Evolutionary conservation across 164 flowering plant genomes (phyloP).

Genomic region (Warburgia ugandensis): DNA sequence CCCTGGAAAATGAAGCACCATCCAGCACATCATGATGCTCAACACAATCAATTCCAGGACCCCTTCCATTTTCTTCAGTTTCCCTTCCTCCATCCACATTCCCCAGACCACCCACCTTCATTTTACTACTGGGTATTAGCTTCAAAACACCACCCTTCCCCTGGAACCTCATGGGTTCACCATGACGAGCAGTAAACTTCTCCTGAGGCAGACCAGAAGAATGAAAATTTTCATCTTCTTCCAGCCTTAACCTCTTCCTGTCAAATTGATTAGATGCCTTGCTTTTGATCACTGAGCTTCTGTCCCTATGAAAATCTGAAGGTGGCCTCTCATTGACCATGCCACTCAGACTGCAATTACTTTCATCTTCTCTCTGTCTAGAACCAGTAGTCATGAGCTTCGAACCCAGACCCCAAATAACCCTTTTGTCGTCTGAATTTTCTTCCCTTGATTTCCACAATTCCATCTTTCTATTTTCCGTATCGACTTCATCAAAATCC

Average conservation of each 20-base stretch:
- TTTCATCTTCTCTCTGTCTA: slow-evolving; percentile 23
- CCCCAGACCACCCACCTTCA: slow-evolving; percentile 24
- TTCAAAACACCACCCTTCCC: slow-evolving; percentile 85
- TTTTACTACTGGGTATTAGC: slow-evolving; percentile 56
- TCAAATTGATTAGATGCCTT: slow-evolving; percentile 17
- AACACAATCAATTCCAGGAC: slow-evolving; percentile 19
- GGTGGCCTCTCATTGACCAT: slow-evolving; percentile 31
- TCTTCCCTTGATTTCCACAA: slow-evolving; percentile 9
- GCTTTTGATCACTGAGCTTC: slow-evolving; percentile 13
- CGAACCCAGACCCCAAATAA: slow-evolving; percentile 20
- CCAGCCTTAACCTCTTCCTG: slow-evolving; percentile 25
- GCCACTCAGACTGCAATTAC: slow-evolving; percentile 25
- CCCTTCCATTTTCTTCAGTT: slow-evolving; percentile 20
- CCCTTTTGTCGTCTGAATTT: slow-evolving; percentile 15
- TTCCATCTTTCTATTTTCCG: slow-evolving; percentile 6
- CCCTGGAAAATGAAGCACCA: slow-evolving; percentile 20
- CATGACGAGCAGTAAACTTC: slow-evolving; percentile 28
- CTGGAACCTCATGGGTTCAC: slow-evolving; percentile 55
- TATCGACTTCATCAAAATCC: no score
- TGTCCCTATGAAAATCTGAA: slow-evolving; percentile 20
- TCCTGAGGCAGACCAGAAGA: slow-evolving; percentile 25
- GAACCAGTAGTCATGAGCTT: slow-evolving; percentile 14
- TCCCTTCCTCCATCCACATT: slow-evolving; percentile 18
- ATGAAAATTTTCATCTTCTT: slow-evolving; percentile 25
- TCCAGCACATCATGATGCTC: slow-evolving; percentile 12